Evolutionary conservation across 1,284 basidiomycete genomes (phyloP).

Genomic region (Ustilago shanxiensis): DNA sequence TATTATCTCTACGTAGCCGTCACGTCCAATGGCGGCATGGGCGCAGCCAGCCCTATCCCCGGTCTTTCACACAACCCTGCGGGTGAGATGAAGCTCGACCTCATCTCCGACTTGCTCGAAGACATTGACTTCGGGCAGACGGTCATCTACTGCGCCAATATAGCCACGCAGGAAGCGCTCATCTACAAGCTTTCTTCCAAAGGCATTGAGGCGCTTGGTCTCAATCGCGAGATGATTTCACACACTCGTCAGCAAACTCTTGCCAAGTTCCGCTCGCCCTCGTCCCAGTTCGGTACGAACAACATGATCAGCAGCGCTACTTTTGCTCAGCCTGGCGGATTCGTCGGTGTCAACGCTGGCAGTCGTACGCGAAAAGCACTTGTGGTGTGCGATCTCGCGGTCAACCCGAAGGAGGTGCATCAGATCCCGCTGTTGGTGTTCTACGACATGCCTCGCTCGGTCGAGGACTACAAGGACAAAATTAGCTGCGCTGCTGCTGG

Average conservation of each 20-base stretch:
- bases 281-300: conserved; percentile 45
- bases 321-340: conserved; percentile 75
- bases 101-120: conserved; percentile 90
- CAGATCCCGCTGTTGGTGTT: conserved; percentile 87
- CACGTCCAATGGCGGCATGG: conserved; percentile 77
- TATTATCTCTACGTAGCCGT: conserved; percentile 66
- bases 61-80: conserved; percentile 81
- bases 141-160: conserved; percentile 66
- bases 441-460: conserved; percentile 89
- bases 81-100: conserved; percentile 96
- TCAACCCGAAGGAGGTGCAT: conserved; percentile 87
- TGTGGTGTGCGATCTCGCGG: conserved; percentile 89
- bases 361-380: conserved; percentile 75
- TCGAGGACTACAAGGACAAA: conserved; percentile 91
- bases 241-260: conserved; percentile 82
- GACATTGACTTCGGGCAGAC: conserved; percentile 77
- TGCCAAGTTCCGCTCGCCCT: conserved; percentile 80
- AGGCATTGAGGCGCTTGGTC: conserved; percentile 84
- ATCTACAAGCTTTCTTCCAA: conserved; percentile 85
- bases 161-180: conserved; percentile 69
- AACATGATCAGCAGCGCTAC: conserved; percentile 55
- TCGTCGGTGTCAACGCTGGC: conserved; percentile 71
- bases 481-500: conserved; percentile 79
- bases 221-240: conserved; percentile 83
- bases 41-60: conserved; percentile 87